phyloP scores from a whole-genome alignment of 371 early-diverging fungal genomes.

The Mortierella sp. region DNA sequence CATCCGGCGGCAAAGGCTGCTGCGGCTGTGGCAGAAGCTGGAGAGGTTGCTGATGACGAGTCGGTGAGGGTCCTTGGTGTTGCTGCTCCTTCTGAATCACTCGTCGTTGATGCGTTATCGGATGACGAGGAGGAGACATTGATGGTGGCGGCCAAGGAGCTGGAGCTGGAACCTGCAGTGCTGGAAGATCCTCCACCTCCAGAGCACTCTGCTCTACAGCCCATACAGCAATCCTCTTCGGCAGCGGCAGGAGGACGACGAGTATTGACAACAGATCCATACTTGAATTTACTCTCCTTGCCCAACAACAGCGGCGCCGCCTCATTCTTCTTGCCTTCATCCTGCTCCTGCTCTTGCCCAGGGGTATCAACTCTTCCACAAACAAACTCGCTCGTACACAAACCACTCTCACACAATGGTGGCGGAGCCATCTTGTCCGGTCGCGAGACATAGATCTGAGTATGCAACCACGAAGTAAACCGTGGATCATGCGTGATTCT shows the following conservation, averaged over 20 bases:
- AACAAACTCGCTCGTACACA: constrained; percentile 42
- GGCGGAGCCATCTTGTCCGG: constrained; percentile 34
- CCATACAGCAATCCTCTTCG: constrained; percentile 1
- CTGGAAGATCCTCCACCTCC: constrained; percentile 20
- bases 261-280: constrained; percentile 6
- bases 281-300: not conserved
- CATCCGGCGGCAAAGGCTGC: not conserved
- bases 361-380: constrained; percentile 23
- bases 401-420: constrained; percentile 29
- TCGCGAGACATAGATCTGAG: constrained; percentile 42
- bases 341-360: not conserved
- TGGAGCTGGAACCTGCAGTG: constrained; percentile 13
- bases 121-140: not conserved
- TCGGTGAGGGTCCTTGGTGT: not conserved
- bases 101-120: constrained; percentile 4
- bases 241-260: not conserved
- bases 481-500: constrained; percentile 43
- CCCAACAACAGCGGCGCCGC: constrained; percentile 26
- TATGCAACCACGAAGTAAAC: constrained; percentile 45
- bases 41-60: not conserved
- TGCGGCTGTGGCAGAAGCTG: not conserved
- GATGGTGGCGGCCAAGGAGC: constrained; percentile 13
- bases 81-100: not conserved
- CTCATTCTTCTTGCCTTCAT: not conserved
- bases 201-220: constrained; percentile 13